phyloP scores from a whole-genome alignment of 2,329 filamentous ascomycete species.

The Colletotrichum sp. region DNA sequence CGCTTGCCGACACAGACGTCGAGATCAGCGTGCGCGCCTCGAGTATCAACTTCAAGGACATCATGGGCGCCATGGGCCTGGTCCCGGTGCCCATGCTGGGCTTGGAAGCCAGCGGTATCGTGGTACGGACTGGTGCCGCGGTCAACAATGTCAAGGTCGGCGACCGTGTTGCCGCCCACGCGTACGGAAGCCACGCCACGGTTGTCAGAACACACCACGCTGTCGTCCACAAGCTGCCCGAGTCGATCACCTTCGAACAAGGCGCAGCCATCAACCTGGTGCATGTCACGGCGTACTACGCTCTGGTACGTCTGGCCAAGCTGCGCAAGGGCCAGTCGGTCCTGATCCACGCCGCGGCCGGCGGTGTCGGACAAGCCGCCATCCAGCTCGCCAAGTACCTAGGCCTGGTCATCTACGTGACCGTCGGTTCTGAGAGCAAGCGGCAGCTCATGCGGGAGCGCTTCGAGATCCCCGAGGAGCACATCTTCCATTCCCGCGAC shows the following conservation, averaged over 20 bases:
- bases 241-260: slow-evolving; percentile 34
- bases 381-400: slow-evolving; percentile 29
- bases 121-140: slow-evolving; percentile 21
- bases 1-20: slow-evolving; percentile 27
- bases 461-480: slow-evolving; percentile 26
- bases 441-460: slow-evolving; percentile 25
- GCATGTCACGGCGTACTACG: slow-evolving; percentile 36
- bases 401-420: slow-evolving; percentile 37
- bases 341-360: slow-evolving; percentile 32
- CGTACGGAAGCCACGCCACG: not conserved
- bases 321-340: slow-evolving; percentile 27
- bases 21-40: slow-evolving; percentile 34
- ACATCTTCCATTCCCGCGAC: slow-evolving; percentile 35
- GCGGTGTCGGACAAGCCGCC: slow-evolving; percentile 31
- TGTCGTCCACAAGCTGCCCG: slow-evolving; percentile 34
- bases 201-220: not conserved
- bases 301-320: slow-evolving; percentile 32
- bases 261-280: slow-evolving; percentile 30
- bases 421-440: slow-evolving; percentile 36
- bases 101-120: slow-evolving; percentile 30
- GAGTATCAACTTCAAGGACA: slow-evolving; percentile 40
- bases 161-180: slow-evolving; percentile 7
- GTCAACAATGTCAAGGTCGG: slow-evolving; percentile 10
- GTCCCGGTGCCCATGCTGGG: slow-evolving; percentile 26
- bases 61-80: slow-evolving; percentile 31